phyloP scores from a whole-genome alignment of 73 alveolate species.

The Paramecium octaurelia region DNA sequence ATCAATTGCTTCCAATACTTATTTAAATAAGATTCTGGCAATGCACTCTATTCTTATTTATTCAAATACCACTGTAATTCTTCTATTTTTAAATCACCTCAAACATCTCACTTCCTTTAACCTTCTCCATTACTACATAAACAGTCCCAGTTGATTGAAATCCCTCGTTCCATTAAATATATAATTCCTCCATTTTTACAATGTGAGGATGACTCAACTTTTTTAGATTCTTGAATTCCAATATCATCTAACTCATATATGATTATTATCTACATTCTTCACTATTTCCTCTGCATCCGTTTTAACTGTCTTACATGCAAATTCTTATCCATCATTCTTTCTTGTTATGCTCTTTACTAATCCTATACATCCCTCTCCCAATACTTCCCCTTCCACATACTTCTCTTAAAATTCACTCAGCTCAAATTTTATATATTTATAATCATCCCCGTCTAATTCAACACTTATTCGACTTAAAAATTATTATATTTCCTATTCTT shows the following conservation, averaged over 20 bases:
- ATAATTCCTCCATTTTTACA: constrained; percentile 47
- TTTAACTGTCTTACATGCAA: constrained; percentile 55
- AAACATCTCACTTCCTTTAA: constrained; percentile 51
- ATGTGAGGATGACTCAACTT: constrained; percentile 54
- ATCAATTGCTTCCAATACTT: not conserved
- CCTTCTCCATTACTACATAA: constrained; percentile 48
- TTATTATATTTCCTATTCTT: not conserved
- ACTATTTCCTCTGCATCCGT: constrained; percentile 56
- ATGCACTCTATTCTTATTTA: not conserved
- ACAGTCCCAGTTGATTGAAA: constrained; percentile 44
- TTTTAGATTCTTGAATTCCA: constrained; percentile 47
- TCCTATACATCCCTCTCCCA: constrained; percentile 61
- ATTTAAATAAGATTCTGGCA: not conserved
- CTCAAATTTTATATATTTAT: not conserved
- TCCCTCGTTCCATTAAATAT: constrained; percentile 39
- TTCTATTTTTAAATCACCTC: constrained; percentile 51
- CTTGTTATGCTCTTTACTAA: constrained; percentile 36
- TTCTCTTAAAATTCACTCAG: not conserved
- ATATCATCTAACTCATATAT: constrained; percentile 30
- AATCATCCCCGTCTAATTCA: not conserved
- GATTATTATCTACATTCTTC: not conserved
- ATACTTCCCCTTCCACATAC: not conserved
- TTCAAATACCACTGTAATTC: constrained; percentile 40
- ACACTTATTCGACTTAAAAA: not conserved
- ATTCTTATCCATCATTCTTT: constrained; percentile 29